These are phyloP conservation scores for Acacia confusa DNA, from an alignment of 306 rosid species.

Conservation along the genomic window DNA sequence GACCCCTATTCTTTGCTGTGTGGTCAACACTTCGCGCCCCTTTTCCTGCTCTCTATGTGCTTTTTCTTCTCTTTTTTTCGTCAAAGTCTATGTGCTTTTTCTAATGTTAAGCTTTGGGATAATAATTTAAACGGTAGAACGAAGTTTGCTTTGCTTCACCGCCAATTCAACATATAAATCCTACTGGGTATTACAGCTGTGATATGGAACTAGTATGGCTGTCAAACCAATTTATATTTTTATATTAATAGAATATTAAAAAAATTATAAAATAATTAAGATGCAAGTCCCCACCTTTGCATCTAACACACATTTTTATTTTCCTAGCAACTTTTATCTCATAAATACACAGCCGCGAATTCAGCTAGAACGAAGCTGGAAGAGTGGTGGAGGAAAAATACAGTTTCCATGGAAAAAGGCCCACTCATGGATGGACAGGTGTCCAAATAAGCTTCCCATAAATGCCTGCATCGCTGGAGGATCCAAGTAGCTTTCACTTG, in stretches of 20 bases:
- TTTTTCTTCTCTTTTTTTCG: too few species aligned
- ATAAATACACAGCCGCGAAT: neutral
- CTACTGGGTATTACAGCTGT: neutral
- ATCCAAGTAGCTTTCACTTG: constrained; percentile 1
- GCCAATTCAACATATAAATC: neutral
- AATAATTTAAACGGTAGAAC: neutral
- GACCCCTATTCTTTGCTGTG: neutral
- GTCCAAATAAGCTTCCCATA: neutral
- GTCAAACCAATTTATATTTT: too few species aligned
- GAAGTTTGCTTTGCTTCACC: neutral
- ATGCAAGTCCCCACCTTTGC: neutral
- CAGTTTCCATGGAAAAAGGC: neutral
- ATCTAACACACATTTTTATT: too few species aligned
- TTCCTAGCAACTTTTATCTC: neutral
- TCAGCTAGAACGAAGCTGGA: neutral
- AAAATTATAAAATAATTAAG: too few species aligned
- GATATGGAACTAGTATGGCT: neutral
- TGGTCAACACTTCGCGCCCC: neutral
- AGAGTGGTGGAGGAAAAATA: neutral
- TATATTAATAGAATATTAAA: too few species aligned
- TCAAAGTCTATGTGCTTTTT: too few species aligned
- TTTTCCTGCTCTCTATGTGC: neutral
- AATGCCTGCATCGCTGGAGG: neutral
- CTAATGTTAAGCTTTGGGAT: neutral
- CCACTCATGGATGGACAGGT: neutral